Percentiles rank a stretch among this genome's conserved stretches.
Evolutionary conservation across 1,284 basidiomycete genomes (phyloP).

Genomic region (Rhodotorula sp.): DNA sequence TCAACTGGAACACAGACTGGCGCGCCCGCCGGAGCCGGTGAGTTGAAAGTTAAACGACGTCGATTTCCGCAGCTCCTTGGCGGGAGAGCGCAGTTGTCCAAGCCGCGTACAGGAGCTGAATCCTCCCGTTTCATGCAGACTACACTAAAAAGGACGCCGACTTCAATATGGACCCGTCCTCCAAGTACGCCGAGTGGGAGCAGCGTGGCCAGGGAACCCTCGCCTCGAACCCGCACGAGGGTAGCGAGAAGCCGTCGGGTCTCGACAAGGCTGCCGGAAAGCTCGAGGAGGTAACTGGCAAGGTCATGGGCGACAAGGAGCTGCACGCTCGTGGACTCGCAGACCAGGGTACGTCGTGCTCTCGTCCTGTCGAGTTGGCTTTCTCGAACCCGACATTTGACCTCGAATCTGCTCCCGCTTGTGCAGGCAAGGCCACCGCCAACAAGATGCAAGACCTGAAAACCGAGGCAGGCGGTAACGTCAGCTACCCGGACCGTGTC

Average conservation of each 20-base stretch:
- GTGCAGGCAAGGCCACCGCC: not conserved
- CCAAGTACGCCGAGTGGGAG: conserved; percentile 5
- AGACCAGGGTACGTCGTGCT: not conserved
- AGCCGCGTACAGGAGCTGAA: no score
- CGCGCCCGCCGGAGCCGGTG: not conserved
- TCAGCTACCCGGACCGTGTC: conserved; percentile 1
- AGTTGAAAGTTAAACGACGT: not conserved
- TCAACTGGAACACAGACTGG: not conserved
- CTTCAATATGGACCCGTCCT: conserved; percentile 7
- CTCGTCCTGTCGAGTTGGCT: not conserved
- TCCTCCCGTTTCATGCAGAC: not conserved
- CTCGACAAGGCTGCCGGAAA: conserved; percentile 9
- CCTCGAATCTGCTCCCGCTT: not conserved
- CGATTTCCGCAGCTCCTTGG: no score
- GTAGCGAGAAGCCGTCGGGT: not conserved
- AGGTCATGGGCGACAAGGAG: conserved; percentile 12
- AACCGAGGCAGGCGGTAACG: conserved; percentile 5
- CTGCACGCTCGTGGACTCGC: not conserved
- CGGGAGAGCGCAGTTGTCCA: not conserved
- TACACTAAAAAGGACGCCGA: not conserved
- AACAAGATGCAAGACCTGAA: not conserved
- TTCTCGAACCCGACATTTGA: not conserved
- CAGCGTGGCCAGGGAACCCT: not conserved
- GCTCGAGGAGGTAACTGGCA: conserved; percentile 4
- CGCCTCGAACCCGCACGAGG: conserved; percentile 1